These are phyloP conservation scores for Naganishia vishniacii DNA, from an alignment of 768 basidiomycete species.

Conservation along the genomic window DNA sequence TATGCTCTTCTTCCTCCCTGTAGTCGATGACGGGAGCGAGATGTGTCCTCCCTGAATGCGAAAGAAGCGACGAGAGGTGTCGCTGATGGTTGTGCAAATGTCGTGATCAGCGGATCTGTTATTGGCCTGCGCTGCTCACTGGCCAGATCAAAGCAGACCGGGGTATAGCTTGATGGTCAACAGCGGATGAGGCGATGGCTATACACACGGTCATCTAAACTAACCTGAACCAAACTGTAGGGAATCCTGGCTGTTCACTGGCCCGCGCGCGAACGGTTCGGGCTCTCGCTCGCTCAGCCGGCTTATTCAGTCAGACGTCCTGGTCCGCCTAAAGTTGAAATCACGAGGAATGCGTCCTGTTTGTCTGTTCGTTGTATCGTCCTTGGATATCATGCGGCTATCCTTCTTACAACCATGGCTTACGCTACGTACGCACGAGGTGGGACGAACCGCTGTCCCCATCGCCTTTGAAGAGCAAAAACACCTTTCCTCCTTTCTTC, in stretches of 20 bases:
- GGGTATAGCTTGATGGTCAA: neutral
- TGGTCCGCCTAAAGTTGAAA: neutral
- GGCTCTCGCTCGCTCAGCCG: neutral
- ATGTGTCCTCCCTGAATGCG: too few species aligned
- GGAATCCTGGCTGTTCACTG: conserved; percentile 2
- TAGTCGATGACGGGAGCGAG: too few species aligned
- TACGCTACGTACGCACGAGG: too few species aligned
- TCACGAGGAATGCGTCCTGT: neutral
- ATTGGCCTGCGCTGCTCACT: neutral
- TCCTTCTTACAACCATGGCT: too few species aligned
- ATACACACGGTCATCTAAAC: neutral
- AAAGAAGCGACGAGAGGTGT: too few species aligned
- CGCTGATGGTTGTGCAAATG: neutral
- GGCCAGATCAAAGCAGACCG: conserved; percentile 3
- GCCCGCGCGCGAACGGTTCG: neutral
- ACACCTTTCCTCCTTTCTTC: too few species aligned
- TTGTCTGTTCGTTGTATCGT: neutral
- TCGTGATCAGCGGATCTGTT: neutral
- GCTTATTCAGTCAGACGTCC: neutral
- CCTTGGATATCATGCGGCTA: neutral
- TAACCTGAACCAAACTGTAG: neutral
- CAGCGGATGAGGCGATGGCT: neutral
- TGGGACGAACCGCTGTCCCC: too few species aligned
- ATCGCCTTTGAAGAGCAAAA: too few species aligned
- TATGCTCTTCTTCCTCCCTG: too few species aligned